Evolutionary conservation across 495 filamentous ascomycete genomes (phyloP).

Genomic region (Ramalina intermedia): DNA sequence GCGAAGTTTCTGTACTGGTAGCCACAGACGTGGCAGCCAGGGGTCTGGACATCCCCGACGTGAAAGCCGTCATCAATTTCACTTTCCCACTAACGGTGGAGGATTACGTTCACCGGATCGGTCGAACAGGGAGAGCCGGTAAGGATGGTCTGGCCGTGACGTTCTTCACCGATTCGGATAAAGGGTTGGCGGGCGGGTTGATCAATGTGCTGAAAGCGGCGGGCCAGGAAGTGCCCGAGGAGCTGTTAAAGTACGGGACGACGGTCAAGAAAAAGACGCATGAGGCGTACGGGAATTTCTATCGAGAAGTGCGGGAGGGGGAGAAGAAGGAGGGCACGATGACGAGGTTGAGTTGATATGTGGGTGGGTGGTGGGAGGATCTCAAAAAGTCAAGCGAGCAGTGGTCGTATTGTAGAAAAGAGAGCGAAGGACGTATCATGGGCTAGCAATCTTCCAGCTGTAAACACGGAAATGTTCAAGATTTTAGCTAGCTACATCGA

Average conservation of each 20-base stretch:
- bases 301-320: conserved; percentile 55
- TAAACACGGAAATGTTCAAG: too few species aligned
- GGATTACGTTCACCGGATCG: conserved; percentile 96
- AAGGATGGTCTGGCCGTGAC: conserved; percentile 77
- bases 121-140: conserved; percentile 79
- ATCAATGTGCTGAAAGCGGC: conserved; percentile 87
- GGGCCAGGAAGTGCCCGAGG: conserved; percentile 76
- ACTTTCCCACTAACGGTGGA: conserved; percentile 57
- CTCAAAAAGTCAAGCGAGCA: too few species aligned
- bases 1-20: conserved; percentile 88
- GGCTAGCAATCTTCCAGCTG: too few species aligned
- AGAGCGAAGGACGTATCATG: too few species aligned
- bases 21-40: conserved; percentile 97
- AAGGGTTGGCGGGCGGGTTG: conserved; percentile 70
- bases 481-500: too few species aligned
- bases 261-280: conserved; percentile 98
- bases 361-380: too few species aligned
- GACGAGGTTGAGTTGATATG: conserved; percentile 67
- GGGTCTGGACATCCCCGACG: conserved; percentile 86
- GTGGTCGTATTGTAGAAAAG: too few species aligned
- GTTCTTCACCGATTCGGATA: conserved; percentile 87
- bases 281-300: conserved; percentile 83
- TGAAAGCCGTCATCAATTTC: conserved; percentile 82
- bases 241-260: conserved; percentile 83
- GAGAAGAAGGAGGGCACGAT: conserved; percentile 68